Conservation (phyloP, 352 stramenopile genomes). For the Phytophthora colocasiae region DNA sequence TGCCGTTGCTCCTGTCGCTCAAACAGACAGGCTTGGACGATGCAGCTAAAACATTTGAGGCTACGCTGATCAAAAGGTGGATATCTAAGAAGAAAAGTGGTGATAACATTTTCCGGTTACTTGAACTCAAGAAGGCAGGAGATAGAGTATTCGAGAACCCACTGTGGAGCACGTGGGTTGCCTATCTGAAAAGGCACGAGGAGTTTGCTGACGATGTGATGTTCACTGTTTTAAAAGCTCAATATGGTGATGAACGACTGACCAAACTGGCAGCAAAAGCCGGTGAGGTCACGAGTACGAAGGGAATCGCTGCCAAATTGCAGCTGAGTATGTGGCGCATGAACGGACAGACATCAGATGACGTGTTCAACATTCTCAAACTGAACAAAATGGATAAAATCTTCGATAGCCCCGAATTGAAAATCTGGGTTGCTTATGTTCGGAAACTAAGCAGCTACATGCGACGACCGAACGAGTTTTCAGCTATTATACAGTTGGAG, state of each 20-base stretch:
- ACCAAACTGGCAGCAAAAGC: neutral
- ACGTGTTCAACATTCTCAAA: slow-evolving; percentile 5
- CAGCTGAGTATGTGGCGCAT: neutral
- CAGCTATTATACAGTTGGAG: neutral
- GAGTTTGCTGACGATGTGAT: neutral
- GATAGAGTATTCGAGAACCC: neutral
- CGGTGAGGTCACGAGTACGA: neutral
- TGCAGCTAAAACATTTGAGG: neutral
- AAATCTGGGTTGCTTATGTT: slow-evolving; percentile 1
- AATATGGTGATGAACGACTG: neutral
- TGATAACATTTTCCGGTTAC: slow-evolving; percentile 1
- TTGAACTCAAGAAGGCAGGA: neutral
- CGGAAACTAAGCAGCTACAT: neutral
- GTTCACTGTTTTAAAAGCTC: neutral
- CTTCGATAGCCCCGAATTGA: slow-evolving; percentile 3
- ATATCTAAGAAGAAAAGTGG: neutral
- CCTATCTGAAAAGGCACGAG: neutral
- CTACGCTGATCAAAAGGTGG: neutral
- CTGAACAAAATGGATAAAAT: neutral
- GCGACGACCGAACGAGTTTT: neutral
- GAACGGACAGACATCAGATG: neutral
- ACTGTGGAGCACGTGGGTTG: neutral
- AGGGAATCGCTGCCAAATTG: neutral
- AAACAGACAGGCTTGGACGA: neutral
- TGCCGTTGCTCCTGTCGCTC: slow-evolving; percentile 1